Percentiles rank a stretch among this genome's conserved stretches.
Evolutionary conservation across 495 filamentous ascomycete species (phyloP).

Genomic region (Clavariopsis aquatica): DNA sequence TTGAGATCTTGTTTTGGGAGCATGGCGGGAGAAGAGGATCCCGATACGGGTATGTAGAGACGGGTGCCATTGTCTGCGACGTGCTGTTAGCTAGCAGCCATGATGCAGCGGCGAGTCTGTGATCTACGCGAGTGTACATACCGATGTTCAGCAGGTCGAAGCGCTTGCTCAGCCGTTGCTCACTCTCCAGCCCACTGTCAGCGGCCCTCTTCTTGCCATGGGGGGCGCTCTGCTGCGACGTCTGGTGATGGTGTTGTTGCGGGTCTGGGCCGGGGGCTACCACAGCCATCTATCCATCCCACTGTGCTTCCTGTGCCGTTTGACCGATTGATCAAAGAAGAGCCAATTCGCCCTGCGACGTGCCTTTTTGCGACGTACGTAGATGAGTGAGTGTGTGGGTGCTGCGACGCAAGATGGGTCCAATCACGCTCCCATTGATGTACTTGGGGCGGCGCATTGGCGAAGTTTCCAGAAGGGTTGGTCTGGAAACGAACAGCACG

Average conservation of each 20-base stretch:
- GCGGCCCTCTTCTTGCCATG: constrained; percentile 37
- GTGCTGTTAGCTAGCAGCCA: constrained; percentile 1
- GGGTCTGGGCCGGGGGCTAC: constrained; percentile 34
- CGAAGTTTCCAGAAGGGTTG: constrained; percentile 26
- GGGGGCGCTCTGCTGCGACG: constrained; percentile 4
- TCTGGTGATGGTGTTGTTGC: constrained; percentile 18
- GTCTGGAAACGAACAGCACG: neutral
- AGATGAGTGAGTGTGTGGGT: constrained; percentile 1
- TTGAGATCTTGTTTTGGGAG: constrained; percentile 20
- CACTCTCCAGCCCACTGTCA: constrained; percentile 40
- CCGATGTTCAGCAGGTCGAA: constrained; percentile 80
- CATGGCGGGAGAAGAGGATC: constrained; percentile 42
- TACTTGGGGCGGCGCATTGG: neutral
- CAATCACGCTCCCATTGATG: neutral
- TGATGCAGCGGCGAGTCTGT: constrained; percentile 34
- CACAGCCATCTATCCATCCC: constrained; percentile 34
- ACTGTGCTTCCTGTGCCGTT: constrained; percentile 7
- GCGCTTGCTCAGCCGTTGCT: constrained; percentile 68
- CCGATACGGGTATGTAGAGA: constrained; percentile 38
- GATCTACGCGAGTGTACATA: constrained; percentile 54
- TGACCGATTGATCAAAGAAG: neutral
- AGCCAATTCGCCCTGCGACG: neutral
- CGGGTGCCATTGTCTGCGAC: constrained; percentile 35
- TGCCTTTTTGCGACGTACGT: neutral
- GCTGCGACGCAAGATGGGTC: neutral